These are phyloP conservation scores for Podospora anserina DNA, from an alignment of 495 filamentous ascomycete species.

Conservation along the genomic window DNA sequence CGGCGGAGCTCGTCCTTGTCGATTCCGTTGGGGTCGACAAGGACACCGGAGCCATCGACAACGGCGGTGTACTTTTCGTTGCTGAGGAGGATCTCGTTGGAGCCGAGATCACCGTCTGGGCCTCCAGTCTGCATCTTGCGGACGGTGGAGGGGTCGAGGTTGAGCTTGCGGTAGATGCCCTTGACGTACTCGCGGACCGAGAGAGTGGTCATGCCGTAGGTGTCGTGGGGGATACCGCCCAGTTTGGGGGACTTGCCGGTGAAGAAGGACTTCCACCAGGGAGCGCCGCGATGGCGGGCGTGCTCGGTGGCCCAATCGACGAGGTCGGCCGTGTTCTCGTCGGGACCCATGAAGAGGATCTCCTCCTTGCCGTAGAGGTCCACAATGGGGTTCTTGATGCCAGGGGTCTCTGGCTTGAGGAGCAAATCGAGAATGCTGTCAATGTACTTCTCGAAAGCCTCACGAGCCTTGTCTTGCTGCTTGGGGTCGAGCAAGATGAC, in stretches of 20 bases:
- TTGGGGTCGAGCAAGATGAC: conserved; percentile 91
- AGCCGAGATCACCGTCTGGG: conserved; percentile 93
- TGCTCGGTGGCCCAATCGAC: conserved; percentile 98
- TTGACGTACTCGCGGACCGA: conserved; percentile 94
- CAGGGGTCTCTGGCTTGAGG: conserved; percentile 81
- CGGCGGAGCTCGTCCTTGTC: conserved; percentile 78
- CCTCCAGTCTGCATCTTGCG: conserved; percentile 96
- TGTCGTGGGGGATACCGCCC: conserved; percentile 93
- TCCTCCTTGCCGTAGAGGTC: conserved; percentile 91
- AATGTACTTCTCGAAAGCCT: conserved; percentile 99
- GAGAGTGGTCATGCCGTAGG: conserved; percentile 95
- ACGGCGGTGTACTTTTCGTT: conserved; percentile 92
- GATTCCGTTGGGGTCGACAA: conserved; percentile 87
- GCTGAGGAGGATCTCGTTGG: conserved; percentile 93
- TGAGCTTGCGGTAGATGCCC: conserved; percentile 93
- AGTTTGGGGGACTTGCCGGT: conserved; percentile 95
- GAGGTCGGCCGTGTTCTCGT: conserved; percentile 96
- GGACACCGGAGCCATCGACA: conserved; percentile 91
- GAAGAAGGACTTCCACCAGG: conserved; percentile 99
- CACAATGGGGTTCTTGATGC: conserved; percentile 98
- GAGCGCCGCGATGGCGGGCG: conserved; percentile 79
- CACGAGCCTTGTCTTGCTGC: conserved; percentile 85
- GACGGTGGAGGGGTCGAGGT: conserved; percentile 76
- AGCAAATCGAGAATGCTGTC: conserved; percentile 95
- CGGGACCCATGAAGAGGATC: conserved; percentile 96